Conservation (phyloP, 305 asterid species). For the Andrographis paniculata region DNA sequence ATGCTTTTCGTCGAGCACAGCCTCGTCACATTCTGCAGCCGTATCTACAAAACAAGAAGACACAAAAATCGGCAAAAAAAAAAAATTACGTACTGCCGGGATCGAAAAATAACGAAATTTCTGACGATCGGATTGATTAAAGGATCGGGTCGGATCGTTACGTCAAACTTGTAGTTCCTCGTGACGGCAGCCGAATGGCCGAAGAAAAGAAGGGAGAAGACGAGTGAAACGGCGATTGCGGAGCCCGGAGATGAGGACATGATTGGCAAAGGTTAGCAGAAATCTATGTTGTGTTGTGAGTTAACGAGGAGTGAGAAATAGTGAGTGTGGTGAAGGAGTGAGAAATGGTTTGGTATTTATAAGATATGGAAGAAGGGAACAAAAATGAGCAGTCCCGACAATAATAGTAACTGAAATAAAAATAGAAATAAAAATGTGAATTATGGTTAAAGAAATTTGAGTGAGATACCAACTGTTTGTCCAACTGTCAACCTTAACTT, state of each 20-base stretch:
- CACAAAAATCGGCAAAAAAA: no score
- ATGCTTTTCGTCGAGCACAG: conserved; percentile 3
- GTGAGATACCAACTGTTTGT: neutral
- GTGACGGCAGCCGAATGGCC: neutral
- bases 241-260: neutral
- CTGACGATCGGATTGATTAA: no score
- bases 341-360: neutral
- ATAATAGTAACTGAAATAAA: neutral
- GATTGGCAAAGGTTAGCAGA: no score
- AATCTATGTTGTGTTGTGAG: neutral
- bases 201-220: neutral
- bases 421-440: neutral
- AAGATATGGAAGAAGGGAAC: neutral
- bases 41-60: neutral
- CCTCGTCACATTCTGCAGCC: neutral
- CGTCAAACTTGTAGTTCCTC: neutral
- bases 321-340: neutral
- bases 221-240: neutral
- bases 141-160: no score
- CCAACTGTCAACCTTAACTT: conserved; percentile 3
- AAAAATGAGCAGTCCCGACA: neutral
- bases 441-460: neutral
- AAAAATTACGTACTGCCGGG: no score
- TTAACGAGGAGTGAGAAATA: neutral
- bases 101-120: no score